These are phyloP conservation scores for Aquilaria malaccensis DNA, from an alignment of 345 rosid species.

Conservation along the genomic window DNA sequence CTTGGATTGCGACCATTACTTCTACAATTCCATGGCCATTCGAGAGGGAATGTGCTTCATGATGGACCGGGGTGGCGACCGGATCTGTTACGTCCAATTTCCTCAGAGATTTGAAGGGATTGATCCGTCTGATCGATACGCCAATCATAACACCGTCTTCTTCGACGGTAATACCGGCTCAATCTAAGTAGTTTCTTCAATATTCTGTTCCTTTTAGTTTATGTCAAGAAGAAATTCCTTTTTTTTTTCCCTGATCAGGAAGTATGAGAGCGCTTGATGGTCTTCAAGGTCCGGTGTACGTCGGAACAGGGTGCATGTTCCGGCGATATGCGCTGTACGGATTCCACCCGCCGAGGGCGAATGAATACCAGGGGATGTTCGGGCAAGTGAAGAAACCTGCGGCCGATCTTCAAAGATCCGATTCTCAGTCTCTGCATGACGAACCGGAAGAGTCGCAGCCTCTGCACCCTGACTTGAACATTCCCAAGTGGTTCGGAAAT, in stretches of 20 bases:
- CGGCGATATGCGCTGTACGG: constrained; percentile 86
- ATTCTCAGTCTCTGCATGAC: constrained; percentile 12
- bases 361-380: constrained; percentile 60
- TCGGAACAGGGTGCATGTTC: constrained; percentile 96
- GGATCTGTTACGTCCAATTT: constrained; percentile 86
- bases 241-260: constrained; percentile 32
- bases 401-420: constrained; percentile 10
- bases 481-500: constrained; percentile 71
- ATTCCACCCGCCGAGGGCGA: constrained; percentile 88
- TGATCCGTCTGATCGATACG: constrained; percentile 93
- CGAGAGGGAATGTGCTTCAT: constrained; percentile 93
- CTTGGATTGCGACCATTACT: constrained; percentile 84
- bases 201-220: background rate
- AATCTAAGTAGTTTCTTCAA: background rate
- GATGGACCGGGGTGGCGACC: constrained; percentile 98
- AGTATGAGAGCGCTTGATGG: constrained; percentile 97
- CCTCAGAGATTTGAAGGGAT: constrained; percentile 94
- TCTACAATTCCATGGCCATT: constrained; percentile 68
- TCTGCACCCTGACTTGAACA: constrained; percentile 70
- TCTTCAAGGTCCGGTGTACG: constrained; percentile 88
- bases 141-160: constrained; percentile 88
- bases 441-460: constrained; percentile 67
- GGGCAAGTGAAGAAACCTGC: constrained; percentile 57
- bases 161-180: constrained; percentile 45
- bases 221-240: background rate